phyloP scores from a whole-genome alignment of 1,284 basidiomycete genomes.

The Mycena citricolor region DNA sequence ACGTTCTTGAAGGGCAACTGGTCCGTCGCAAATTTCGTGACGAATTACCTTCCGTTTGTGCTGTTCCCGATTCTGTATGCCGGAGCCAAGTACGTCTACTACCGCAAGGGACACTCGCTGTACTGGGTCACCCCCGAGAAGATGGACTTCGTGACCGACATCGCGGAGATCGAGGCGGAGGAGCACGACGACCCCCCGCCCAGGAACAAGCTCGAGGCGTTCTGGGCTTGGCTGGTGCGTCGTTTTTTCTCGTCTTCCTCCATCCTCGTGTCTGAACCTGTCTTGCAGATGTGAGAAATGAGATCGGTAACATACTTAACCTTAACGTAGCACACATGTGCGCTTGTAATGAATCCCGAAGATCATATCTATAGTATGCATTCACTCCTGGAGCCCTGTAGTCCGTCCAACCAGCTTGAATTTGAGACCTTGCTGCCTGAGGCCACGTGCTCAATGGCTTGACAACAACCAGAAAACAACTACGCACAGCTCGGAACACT shows the following conservation, averaged over 20 bases:
- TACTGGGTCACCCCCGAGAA: conserved; percentile 5
- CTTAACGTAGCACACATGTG: not conserved
- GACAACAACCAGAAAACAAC: too few relatives aligned
- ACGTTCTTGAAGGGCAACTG: conserved; percentile 75
- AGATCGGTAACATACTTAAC: conserved; percentile 11
- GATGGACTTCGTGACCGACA: conserved; percentile 78
- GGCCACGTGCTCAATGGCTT: too few relatives aligned
- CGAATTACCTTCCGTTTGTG: conserved; percentile 77
- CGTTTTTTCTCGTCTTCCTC: not conserved
- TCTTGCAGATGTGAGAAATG: not conserved
- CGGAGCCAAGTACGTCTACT: conserved; percentile 33
- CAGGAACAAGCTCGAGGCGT: conserved; percentile 61
- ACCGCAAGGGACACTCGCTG: conserved; percentile 1
- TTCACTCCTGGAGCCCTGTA: too few relatives aligned
- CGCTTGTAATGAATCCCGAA: too few relatives aligned
- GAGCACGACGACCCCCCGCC: conserved; percentile 75
- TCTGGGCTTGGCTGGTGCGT: conserved; percentile 75
- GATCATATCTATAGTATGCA: not conserved
- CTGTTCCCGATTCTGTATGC: conserved; percentile 77
- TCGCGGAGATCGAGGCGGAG: conserved; percentile 73
- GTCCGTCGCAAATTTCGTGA: conserved; percentile 63
- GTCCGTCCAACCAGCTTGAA: too few relatives aligned
- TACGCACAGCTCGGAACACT: too few relatives aligned
- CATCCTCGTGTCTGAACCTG: not conserved
- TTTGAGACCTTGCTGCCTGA: too few relatives aligned